phyloP scores from a whole-genome alignment of 2,329 filamentous ascomycete genomes.

The Aspergillus cejpii region DNA sequence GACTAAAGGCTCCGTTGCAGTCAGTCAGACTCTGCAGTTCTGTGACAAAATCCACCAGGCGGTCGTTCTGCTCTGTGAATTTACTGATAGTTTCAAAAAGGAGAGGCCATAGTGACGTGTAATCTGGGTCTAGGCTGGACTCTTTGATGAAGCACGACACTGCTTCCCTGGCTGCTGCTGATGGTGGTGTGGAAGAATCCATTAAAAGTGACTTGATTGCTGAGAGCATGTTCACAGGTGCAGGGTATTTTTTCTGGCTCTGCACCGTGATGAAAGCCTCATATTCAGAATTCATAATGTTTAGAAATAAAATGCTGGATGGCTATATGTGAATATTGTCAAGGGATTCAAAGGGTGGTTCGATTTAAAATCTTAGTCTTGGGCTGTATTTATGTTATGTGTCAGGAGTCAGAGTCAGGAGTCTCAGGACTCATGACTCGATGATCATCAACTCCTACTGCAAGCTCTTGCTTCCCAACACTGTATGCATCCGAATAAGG shows the following conservation, averaged over 20 bases:
- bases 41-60: neutral
- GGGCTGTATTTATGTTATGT: neutral
- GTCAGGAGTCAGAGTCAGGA: too few species aligned
- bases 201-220: neutral
- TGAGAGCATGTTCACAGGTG: neutral
- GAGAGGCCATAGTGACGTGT: neutral
- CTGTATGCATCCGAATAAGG: neutral
- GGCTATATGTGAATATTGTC: neutral
- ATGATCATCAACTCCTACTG: too few species aligned
- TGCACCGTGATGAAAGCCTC: neutral
- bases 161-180: neutral
- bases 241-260: neutral
- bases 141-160: neutral
- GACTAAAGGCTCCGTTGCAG: neutral
- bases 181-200: neutral
- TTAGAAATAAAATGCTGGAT: neutral
- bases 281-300: neutral
- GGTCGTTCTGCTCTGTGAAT: neutral
- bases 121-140: neutral
- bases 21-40: neutral
- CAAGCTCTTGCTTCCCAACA: neutral
- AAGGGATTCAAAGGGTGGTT: neutral
- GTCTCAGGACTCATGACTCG: too few species aligned
- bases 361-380: neutral
- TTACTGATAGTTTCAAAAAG: neutral